Conservation (phyloP, 805 yeast genomes). For the Lachancea nothofagi region DNA sequence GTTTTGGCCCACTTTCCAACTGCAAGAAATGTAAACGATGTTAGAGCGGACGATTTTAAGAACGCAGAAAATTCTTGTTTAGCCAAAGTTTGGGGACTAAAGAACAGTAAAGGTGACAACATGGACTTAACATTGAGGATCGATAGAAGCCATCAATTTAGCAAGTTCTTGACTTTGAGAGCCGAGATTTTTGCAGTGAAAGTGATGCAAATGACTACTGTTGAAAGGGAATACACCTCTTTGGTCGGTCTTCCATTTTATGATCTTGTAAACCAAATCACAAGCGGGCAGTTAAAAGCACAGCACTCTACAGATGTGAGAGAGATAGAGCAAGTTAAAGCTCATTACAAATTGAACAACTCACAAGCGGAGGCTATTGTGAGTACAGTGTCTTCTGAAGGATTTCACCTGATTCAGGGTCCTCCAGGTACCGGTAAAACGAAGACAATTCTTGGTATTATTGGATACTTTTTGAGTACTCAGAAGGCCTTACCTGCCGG, state of each 20-base stretch:
- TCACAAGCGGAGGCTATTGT: conserved; percentile 91
- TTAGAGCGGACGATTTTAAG: conserved; percentile 34
- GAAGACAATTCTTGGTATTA: conserved; percentile 87
- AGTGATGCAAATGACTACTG: conserved; percentile 82
- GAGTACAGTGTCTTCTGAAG: conserved; percentile 59
- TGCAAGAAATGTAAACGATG: conserved; percentile 22
- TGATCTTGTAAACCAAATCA: conserved; percentile 62
- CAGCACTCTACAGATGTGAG: conserved; percentile 24
- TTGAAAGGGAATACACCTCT: conserved; percentile 89
- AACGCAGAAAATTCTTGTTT: conserved; percentile 49
- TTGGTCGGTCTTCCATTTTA: conserved; percentile 77
- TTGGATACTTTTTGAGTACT: conserved; percentile 65
- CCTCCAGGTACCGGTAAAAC: conserved; percentile 99
- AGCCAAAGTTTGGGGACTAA: conserved; percentile 74
- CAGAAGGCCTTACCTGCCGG: conserved; percentile 23
- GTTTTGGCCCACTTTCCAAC: conserved; percentile 53
- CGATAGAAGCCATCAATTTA: conserved; percentile 41
- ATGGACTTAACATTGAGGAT: conserved; percentile 75
- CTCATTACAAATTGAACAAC: conserved; percentile 57
- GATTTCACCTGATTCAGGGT: conserved; percentile 91
- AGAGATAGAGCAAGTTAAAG: conserved; percentile 40
- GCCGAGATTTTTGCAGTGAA: conserved; percentile 60
- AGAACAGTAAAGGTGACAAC: conserved; percentile 55
- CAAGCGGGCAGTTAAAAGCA: conserved; percentile 54
- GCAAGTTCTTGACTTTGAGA: conserved; percentile 53